Conservation (phyloP, 805 yeast species). For the Wickerhamomyces hampshirensis region DNA sequence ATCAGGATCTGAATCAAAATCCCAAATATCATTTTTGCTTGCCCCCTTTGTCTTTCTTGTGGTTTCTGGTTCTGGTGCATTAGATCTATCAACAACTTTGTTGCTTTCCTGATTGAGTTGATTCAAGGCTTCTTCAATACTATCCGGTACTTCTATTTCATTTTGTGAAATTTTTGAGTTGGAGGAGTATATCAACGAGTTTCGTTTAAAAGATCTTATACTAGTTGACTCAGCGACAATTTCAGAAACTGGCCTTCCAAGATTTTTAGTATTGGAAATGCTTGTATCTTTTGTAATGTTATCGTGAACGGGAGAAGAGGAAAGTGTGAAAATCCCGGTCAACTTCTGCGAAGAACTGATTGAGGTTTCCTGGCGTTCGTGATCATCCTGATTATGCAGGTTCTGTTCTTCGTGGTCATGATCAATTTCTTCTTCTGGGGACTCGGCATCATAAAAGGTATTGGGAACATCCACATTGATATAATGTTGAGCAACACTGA, state of each 20-base stretch:
- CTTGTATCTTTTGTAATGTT: constrained; percentile 21
- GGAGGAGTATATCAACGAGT: neutral
- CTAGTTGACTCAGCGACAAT: constrained; percentile 15
- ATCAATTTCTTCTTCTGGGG: constrained; percentile 5
- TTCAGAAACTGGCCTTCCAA: constrained; percentile 12
- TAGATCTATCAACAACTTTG: neutral
- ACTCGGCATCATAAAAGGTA: too few relatives aligned
- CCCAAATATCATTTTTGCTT: constrained; percentile 21
- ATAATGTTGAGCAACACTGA: constrained; percentile 28
- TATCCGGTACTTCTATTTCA: constrained; percentile 9
- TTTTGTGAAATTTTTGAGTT: neutral
- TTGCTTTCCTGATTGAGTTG: neutral
- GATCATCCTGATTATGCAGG: too few relatives aligned
- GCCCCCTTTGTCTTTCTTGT: neutral
- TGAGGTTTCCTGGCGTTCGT: constrained; percentile 7
- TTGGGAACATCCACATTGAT: constrained; percentile 19
- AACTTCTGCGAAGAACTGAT: too few relatives aligned
- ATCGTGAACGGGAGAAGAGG: constrained; percentile 1
- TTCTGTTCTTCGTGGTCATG: constrained; percentile 4
- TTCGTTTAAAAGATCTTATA: neutral
- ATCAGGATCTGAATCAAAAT: constrained; percentile 15
- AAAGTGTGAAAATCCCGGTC: constrained; percentile 1
- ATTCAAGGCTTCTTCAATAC: constrained; percentile 6
- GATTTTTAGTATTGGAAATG: constrained; percentile 8
- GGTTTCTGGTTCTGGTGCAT: neutral